Base-by-base conservation (phyloP, 2,329 filamentous ascomycete genomes). In the Fusarium sterilihyphosum region DNA sequence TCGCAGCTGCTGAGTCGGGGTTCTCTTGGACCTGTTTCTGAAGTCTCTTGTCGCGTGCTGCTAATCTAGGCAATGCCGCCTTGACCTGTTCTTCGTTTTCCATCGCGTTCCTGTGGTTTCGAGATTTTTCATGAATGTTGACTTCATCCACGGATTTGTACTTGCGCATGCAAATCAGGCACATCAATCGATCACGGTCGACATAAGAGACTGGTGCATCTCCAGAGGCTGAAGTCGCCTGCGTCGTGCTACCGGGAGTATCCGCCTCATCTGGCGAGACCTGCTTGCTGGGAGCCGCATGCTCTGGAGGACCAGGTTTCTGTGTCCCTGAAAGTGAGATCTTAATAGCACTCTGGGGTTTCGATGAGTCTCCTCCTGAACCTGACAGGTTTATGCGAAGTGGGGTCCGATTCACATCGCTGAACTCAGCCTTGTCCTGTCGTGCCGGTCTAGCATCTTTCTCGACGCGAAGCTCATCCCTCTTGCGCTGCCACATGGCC, bases 181-280 rank as follows among this genome's bases (percentile, higher is more conserved):
- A 86, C 81, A 84, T 84, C 22, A 86, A 75, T 40, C 82, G 86
- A 5, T 86, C 86, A 29, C 86, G 82, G 69, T 93, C 91, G 11
- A 89, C 88, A 73, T 89, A 93, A 1, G 90, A 92, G 11, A 82
- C 72, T 63, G 67, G 24, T 12, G 57, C 31, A 18, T 76, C 69
- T 33, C 60, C 61, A 11, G 61, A 53, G 10, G 59, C 46, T 8
- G 50, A 41, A 8, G 31, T 61, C 29, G 62, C 44, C 29, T 54
- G 63, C 1, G 41, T 40, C 17, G 73, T 56, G 5, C 44, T 64
- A 33, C 64, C 47, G 20, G 65, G 43, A 22, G 53, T 52, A 8
- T 38, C 57, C 13, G 43, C 47, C 8, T 70, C 66, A 10, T 73
- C 73, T 8, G 73, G 41, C 12, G 71, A 62, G n/a, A 60, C 43